Evolutionary conservation across 352 stramenopile genomes (phyloP), one percentile per base, ranked within the genome.

Genomic region (Sclerospora graminicola): DNA sequence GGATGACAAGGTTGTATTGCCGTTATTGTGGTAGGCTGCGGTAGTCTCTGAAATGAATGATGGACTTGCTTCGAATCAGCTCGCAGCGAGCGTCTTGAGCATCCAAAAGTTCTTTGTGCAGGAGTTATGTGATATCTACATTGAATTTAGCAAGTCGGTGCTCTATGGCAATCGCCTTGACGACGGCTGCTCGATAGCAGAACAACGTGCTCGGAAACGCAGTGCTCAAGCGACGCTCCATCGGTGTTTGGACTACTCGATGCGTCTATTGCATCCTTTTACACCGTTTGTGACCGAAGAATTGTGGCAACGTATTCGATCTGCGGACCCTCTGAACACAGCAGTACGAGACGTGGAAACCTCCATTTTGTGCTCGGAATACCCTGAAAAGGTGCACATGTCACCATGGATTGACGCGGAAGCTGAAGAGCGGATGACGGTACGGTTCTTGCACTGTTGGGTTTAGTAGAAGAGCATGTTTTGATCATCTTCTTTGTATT

Each of bases 271-370:
- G 26, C 97, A 99, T 56, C 96, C 96, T 5, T 96, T 99, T 59
- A 98, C 98, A 62, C 97, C 97, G n/a, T 99, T 99, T 62, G 90
- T 99, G 16, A 99, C 96, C 0, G 97, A 99, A 72, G 97, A 99
- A 63, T 72, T 99, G 8, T 99, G 96, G 96, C 71, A 86, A 54
- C 71, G 76, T 23, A 80, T 89, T 47, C 66, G 63, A 19, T 58
- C 62, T 10, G 60, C 60, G 5, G 66, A 84, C 28, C 77, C 73
- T 28, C 35, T 71, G 6, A 23, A 32, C 3, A 20, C 48, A 20
- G 49, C 51, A 6, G 16, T 47, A 2, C 36, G 60, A 4, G 31
- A 48, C 6, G 14, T 52, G 1, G 66, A 84, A 27, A 66, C 66
- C 1, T 81, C 78, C 1, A 81, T 88, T 29, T 51, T 89, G 20